Conservation (phyloP, 345 rosid genomes). For the Brassica carinata region DNA sequence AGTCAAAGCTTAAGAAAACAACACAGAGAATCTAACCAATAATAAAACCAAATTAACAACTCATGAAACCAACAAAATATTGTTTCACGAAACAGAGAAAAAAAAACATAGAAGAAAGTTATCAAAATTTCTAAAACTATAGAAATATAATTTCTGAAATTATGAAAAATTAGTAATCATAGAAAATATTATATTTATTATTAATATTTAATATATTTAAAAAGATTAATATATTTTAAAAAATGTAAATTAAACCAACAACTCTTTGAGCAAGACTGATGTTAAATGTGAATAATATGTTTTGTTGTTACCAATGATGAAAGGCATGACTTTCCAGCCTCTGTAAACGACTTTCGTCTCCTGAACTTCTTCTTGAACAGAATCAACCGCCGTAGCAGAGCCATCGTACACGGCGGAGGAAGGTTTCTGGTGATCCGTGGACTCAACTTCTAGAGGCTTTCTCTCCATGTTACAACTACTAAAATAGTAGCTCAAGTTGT, state of each 20-base stretch:
- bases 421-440: conserved; percentile 26
- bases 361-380: conserved; percentile 18
- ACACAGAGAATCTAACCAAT: conserved; percentile 10
- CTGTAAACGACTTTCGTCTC: conserved; percentile 47
- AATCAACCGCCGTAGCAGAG: conserved; percentile 34
- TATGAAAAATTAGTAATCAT: not conserved
- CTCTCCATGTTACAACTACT: conserved; percentile 11
- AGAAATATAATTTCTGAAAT: not conserved
- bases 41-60: conserved; percentile 13
- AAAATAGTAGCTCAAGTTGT: not conserved
- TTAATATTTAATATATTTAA: not conserved
- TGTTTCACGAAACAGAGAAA: not conserved
- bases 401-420: conserved; percentile 38
- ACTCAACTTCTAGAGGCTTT: conserved; percentile 38
- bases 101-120: not conserved
- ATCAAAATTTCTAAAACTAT: not conserved
- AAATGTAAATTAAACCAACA: too few species aligned
- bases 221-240: not conserved
- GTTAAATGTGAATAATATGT: not conserved
- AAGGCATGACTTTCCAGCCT: conserved; percentile 84
- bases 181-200: not conserved
- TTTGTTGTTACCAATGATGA: conserved; percentile 52
- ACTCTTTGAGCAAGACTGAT: conserved; percentile 10
- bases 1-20: conserved; percentile 14
- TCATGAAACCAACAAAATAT: not conserved